Conservation (phyloP, 257 asterid genomes). For the Primulina tabacum region DNA sequence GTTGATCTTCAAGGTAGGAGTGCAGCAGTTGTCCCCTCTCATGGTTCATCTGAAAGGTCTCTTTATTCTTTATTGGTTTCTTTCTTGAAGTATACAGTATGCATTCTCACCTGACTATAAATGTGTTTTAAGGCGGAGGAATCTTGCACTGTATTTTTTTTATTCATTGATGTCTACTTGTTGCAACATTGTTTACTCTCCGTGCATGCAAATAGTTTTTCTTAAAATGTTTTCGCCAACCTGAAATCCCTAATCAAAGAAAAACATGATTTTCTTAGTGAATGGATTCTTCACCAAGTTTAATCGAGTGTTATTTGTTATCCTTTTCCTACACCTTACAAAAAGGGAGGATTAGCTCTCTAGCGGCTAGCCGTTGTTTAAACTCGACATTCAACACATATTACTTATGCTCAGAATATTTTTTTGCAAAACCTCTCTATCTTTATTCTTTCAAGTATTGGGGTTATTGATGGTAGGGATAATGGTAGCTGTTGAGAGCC, state of each 20-base stretch:
- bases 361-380: constrained; percentile 5
- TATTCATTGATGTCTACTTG: background rate
- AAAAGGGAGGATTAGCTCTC: background rate
- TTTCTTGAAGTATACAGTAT: constrained; percentile 3
- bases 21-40: constrained; percentile 47
- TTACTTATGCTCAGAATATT: constrained; percentile 4
- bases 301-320: constrained; percentile 7
- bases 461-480: background rate
- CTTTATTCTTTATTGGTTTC: constrained; percentile 21
- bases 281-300: constrained; percentile 2
- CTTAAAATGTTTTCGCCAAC: background rate
- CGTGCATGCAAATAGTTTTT: background rate
- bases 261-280: background rate
- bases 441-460: background rate
- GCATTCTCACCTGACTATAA: background rate
- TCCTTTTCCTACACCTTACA: constrained; percentile 7
- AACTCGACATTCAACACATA: background rate
- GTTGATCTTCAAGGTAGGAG: constrained; percentile 57
- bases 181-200: background rate
- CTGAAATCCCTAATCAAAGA: background rate
- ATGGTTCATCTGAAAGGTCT: constrained; percentile 70
- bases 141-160: background rate
- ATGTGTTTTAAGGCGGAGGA: background rate
- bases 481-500: background rate
- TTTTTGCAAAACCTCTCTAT: background rate